phyloP scores from a whole-genome alignment of 345 rosid species.

The Linum tenue region DNA sequence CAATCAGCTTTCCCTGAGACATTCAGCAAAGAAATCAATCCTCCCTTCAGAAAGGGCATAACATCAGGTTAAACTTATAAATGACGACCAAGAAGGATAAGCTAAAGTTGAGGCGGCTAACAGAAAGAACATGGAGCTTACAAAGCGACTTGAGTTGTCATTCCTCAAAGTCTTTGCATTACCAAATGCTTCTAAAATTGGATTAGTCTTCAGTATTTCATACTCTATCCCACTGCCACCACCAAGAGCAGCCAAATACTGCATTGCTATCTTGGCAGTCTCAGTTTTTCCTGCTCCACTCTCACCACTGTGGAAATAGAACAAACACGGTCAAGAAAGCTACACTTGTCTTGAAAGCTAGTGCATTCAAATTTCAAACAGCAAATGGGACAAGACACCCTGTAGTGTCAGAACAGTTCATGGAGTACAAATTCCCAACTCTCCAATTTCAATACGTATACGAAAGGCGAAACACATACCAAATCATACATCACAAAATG shows the following conservation, averaged over 20 bases:
- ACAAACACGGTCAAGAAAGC: not conserved
- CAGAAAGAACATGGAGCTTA: conserved; percentile 40
- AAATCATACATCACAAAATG: too few species aligned
- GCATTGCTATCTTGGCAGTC: conserved; percentile 99
- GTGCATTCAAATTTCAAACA: not conserved
- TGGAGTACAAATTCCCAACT: not conserved
- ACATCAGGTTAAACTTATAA: not conserved
- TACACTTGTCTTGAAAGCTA: too few species aligned
- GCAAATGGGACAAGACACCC: not conserved
- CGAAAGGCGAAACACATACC: too few species aligned
- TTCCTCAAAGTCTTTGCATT: conserved; percentile 93
- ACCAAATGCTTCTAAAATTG: conserved; percentile 98
- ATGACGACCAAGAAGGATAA: not conserved
- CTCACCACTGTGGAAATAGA: conserved; percentile 55
- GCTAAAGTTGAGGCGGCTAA: not conserved
- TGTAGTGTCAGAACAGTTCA: not conserved
- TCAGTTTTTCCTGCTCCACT: conserved; percentile 99
- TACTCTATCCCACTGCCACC: conserved; percentile 98
- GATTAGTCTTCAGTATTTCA: conserved; percentile 95
- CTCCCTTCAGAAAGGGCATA: not conserved
- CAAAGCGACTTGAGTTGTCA: conserved; percentile 98
- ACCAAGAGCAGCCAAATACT: conserved; percentile 97
- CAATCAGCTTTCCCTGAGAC: conserved; percentile 86
- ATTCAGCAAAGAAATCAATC: conserved; percentile 26
- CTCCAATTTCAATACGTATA: not conserved